Percentiles rank a stretch among this genome's conserved stretches.
Evolutionary conservation across 1,139 yeast genomes (phyloP).

Genomic region (Suhomyces bokatorum): DNA sequence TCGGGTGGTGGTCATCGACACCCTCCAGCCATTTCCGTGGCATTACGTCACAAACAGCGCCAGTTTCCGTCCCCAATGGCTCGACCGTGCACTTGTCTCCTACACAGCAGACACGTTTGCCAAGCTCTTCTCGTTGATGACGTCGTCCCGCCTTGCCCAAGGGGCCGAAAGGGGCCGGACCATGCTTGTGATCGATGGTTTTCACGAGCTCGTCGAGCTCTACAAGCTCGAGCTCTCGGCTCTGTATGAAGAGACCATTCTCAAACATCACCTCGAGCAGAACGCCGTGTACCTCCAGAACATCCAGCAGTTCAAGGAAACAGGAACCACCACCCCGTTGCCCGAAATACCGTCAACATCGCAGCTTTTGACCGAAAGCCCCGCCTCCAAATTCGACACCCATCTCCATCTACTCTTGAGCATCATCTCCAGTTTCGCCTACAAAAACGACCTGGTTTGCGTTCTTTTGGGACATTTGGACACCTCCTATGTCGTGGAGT

Average conservation of each 20-base stretch:
- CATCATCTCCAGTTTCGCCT: conserved; percentile 27
- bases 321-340: conserved; percentile 26
- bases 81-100: conserved; percentile 14
- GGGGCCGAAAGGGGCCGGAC: conserved; percentile 9
- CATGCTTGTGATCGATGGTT: conserved; percentile 31
- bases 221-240: conserved; percentile 38
- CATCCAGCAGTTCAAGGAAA: conserved; percentile 22
- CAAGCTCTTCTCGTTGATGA: conserved; percentile 23
- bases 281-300: conserved; percentile 25
- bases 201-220: conserved; percentile 39
- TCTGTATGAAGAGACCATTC: conserved; percentile 36
- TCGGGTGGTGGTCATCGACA: conserved; percentile 33
- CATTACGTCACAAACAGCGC: conserved; percentile 22
- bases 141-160: conserved; percentile 10
- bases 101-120: conserved; percentile 32
- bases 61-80: conserved; percentile 23
- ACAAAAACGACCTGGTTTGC: conserved; percentile 27
- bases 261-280: conserved; percentile 35
- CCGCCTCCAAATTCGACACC: conserved; percentile 31
- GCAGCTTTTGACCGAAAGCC: conserved; percentile 34
- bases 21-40: conserved; percentile 34
- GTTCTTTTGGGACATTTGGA: conserved; percentile 36
- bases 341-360: conserved; percentile 36
- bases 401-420: conserved; percentile 34
- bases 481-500: conserved; percentile 21